Base-by-base conservation (phyloP, 805 yeast species). In the Helenozyma baotianmanensis region DNA sequence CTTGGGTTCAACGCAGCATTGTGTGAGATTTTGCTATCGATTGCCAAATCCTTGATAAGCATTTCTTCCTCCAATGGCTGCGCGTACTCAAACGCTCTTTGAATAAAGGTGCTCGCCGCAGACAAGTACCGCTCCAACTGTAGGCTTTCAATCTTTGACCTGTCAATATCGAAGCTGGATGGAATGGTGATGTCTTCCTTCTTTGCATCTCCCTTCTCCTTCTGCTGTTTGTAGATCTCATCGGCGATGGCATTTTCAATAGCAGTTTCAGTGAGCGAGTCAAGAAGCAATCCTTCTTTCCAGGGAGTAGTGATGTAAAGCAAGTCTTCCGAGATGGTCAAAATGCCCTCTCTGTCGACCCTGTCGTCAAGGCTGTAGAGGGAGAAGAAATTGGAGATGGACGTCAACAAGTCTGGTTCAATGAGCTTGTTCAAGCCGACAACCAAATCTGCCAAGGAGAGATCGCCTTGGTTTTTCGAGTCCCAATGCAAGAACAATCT, bases 31-130 rank as follows among this genome's bases (percentile, higher is more conserved):
- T 36, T 49, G 36, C 55, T 46, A 39, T 62, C 68, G 11, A 63
- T 53, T 2, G 58, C 59, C 27, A 66, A 48, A 12, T 66, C 72
- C 26, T 56, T 39, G 17, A 65, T 41, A n/a, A 66, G 48, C 3
- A 60, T 32, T 32, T 62, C 68, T 21, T 52, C 56, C 29, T 72
- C 80, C 21, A 68, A 72, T 1, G 92, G 84, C 43, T 77, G 83
- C 0, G 96, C 95, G 56, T 88, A 87, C 51, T 88, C 95, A 53
- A 88, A 88, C 0, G 95, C 87, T 39, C 95, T 66, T 55, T 85
- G 86, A 27, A 90, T 75, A 48, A 90, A 92, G 13, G 74, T 78
- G 40, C 95, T 82, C 3, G 95, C 92, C 0, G 96, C 90, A 2
- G 86, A 74, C 17, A 92, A 66, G 50, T 88, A 90, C 40, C 96